These are phyloP conservation scores for Ogataea pini DNA, from an alignment of 805 yeast species.

Conservation along the genomic window DNA sequence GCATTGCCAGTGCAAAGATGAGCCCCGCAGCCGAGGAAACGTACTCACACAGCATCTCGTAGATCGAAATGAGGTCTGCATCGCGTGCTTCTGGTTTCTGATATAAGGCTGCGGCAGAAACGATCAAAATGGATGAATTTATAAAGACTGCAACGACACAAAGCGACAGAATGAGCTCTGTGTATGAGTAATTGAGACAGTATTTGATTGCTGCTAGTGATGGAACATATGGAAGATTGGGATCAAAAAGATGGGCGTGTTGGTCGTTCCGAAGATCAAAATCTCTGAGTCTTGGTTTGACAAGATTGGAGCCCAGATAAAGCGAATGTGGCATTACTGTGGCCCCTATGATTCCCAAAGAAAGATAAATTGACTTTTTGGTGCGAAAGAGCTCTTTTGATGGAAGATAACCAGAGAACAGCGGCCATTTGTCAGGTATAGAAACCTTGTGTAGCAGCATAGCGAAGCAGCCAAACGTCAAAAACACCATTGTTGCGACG, in stretches of 20 bases:
- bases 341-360: conserved; percentile 87
- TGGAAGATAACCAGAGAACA: conserved; percentile 73
- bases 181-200: conserved; percentile 69
- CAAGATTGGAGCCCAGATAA: conserved; percentile 83
- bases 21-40: conserved; percentile 81
- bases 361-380: conserved; percentile 67
- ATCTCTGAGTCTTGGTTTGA: conserved; percentile 79
- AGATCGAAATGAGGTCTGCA: conserved; percentile 82
- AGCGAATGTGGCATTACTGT: conserved; percentile 94
- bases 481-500: conserved; percentile 67
- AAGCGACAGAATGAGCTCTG: conserved; percentile 69
- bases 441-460: conserved; percentile 63
- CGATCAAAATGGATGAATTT: conserved; percentile 78
- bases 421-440: conserved; percentile 51
- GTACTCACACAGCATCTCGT: conserved; percentile 56
- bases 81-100: conserved; percentile 68
- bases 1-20: conserved; percentile 78
- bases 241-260: conserved; percentile 21
- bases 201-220: conserved; percentile 70
- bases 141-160: conserved; percentile 83
- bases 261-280: conserved; percentile 52
- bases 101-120: conserved; percentile 77
- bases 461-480: conserved; percentile 76
- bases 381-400: conserved; percentile 51
- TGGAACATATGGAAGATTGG: conserved; percentile 53